A percentile compares a stretch with the other conserved stretches of the same genome.
phyloP scores from a whole-genome alignment of 306 rosid species.

The Arachis hypogaea region DNA sequence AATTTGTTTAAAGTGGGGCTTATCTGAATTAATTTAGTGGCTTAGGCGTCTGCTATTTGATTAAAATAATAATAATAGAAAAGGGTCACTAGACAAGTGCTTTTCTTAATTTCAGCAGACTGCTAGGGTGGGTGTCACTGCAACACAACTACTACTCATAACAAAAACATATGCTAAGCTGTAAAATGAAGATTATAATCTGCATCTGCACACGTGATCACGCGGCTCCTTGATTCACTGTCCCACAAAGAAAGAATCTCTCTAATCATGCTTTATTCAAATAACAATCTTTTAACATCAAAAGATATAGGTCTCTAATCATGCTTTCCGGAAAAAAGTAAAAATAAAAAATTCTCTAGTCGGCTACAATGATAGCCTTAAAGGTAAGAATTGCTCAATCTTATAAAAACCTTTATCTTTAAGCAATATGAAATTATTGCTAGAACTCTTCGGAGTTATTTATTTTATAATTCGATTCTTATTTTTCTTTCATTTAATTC shows the following conservation, averaged over 20 bases:
- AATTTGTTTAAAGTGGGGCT: not conserved
- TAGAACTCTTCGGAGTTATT: too few species aligned
- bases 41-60: not conserved
- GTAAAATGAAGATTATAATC: not conserved
- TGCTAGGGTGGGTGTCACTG: not conserved
- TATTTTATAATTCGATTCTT: too few species aligned
- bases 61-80: too few species aligned
- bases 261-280: not conserved
- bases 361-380: too few species aligned
- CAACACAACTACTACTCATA: not conserved
- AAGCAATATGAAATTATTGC: too few species aligned
- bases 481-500: too few species aligned
- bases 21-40: not conserved
- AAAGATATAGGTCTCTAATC: too few species aligned
- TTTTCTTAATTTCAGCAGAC: not conserved
- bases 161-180: not conserved
- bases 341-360: too few species aligned
- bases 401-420: too few species aligned
- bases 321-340: too few species aligned
- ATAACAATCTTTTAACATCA: too few species aligned
- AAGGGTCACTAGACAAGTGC: not conserved
- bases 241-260: not conserved
- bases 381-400: too few species aligned
- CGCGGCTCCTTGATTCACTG: not conserved
- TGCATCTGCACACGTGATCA: constrained; percentile 1